These are phyloP conservation scores for Trifolium repens DNA, from an alignment of 306 rosid genomes.

Conservation along the genomic window DNA sequence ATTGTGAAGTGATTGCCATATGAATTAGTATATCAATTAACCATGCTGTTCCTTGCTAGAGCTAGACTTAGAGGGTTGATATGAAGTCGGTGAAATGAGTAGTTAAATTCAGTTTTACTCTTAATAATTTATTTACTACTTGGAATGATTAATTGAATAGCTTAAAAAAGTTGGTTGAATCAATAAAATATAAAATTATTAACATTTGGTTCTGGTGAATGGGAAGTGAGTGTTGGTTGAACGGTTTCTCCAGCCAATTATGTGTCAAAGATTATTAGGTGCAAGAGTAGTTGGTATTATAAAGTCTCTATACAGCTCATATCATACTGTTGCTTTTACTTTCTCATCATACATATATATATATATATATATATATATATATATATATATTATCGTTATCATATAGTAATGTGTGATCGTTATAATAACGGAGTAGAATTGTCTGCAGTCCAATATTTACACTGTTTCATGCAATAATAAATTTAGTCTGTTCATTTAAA, in stretches of 20 bases:
- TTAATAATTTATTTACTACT: not conserved
- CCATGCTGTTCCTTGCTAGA: not conserved
- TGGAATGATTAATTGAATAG: constrained; percentile 54
- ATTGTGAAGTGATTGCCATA: not conserved
- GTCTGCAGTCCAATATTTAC: too few species aligned
- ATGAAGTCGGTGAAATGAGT: not conserved
- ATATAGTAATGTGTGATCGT: constrained; percentile 27
- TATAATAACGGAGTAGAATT: not conserved
- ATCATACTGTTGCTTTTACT: constrained; percentile 27
- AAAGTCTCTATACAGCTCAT: constrained; percentile 49
- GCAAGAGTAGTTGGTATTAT: constrained; percentile 60
- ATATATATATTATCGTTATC: too few species aligned
- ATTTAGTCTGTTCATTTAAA: too few species aligned
- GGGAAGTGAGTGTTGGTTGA: constrained; percentile 48
- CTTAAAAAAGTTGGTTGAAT: constrained; percentile 47
- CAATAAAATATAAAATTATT: constrained; percentile 34
- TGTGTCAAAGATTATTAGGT: constrained; percentile 49
- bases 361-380: too few species aligned
- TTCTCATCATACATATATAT: not conserved
- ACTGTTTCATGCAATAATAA: too few species aligned
- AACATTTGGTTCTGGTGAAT: constrained; percentile 36
- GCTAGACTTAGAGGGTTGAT: not conserved
- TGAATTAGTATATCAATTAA: not conserved
- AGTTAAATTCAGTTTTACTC: not conserved
- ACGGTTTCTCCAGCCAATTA: constrained; percentile 61